Evolutionary conservation across 2,329 filamentous ascomycete species (phyloP).

Genomic region (Fonsecaea erecta): DNA sequence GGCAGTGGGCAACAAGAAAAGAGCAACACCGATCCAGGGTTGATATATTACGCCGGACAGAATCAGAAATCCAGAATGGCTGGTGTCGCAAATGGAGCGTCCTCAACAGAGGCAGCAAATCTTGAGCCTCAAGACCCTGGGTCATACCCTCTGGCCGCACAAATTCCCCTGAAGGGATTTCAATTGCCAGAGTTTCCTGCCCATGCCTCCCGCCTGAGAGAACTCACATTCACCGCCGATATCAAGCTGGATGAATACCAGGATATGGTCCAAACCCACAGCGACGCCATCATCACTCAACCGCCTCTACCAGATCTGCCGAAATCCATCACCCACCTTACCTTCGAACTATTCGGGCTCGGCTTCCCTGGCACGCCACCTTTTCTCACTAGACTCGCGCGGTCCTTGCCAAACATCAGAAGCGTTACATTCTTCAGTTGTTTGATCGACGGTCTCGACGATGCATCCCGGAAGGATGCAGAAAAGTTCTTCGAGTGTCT

Average conservation of each 20-base stretch:
- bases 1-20: neutral
- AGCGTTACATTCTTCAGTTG: constrained; percentile 53
- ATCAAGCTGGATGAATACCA: constrained; percentile 56
- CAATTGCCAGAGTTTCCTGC: constrained; percentile 52
- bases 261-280: constrained; percentile 40
- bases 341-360: constrained; percentile 55
- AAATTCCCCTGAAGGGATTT: constrained; percentile 54
- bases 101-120: neutral
- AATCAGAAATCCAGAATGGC: neutral
- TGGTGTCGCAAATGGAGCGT: neutral
- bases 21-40: neutral
- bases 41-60: neutral
- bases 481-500: constrained; percentile 47
- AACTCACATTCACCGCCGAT: constrained; percentile 55
- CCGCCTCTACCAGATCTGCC: constrained; percentile 47
- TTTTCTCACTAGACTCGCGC: constrained; percentile 49
- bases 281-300: constrained; percentile 34
- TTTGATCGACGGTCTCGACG: constrained; percentile 51
- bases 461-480: constrained; percentile 48
- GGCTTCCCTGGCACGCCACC: constrained; percentile 49
- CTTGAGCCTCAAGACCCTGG: neutral
- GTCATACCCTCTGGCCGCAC: constrained; percentile 47
- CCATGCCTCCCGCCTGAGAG: constrained; percentile 49
- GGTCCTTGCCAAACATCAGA: constrained; percentile 49
- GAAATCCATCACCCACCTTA: constrained; percentile 48